Base-by-base conservation (phyloP, 2,329 filamentous ascomycete species). In the Talaromyces sp. region DNA sequence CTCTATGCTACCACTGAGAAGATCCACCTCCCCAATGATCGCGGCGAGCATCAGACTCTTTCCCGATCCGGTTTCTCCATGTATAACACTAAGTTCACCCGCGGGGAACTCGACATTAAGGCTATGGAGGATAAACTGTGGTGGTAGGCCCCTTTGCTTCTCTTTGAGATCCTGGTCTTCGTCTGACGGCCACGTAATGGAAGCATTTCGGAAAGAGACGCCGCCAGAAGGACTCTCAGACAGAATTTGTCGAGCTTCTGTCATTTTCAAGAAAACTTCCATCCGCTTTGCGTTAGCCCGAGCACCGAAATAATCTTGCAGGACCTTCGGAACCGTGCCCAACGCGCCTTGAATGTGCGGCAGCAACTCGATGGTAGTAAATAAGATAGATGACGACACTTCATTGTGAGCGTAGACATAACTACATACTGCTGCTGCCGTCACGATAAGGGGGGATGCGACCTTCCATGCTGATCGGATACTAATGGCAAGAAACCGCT, bases 31-130 rank as follows among this genome's bases (percentile, higher is more conserved):
- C 1, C 91, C 91, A 8, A 94, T 84, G 27, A 94, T 86, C 0
- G 90, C 85, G 1, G 89, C 85, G 7, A 94, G 82, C 69, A 94
- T 79, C 45, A 94, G 77, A 73, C 88, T 92, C 79, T 94, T 94
- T 19, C 91, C 91, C 7, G 87, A 88, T 0, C 91, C 91, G 0
- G 91, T 94, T 73, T 89, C 89, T 0, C 91, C 91, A 3, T 89
- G 90, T 49, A 94, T 87, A 17, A 93, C 85, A 22, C 87, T 92
- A 8, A 94, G 78, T 69, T 91, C 87, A 27, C 87, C 85, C 17
- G 81, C 75, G 0, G 90, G 90, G 70, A 94, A 92, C 0, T 83
- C 82, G 13, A 92, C 72, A 67, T 85, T 86, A 58, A 93, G 70
- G 69, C 90, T 82, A 61, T 84, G 84, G 22, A 93, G 79, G 15